phyloP scores from a whole-genome alignment of 2,329 filamentous ascomycete genomes.

The Pyricularia sp. region DNA sequence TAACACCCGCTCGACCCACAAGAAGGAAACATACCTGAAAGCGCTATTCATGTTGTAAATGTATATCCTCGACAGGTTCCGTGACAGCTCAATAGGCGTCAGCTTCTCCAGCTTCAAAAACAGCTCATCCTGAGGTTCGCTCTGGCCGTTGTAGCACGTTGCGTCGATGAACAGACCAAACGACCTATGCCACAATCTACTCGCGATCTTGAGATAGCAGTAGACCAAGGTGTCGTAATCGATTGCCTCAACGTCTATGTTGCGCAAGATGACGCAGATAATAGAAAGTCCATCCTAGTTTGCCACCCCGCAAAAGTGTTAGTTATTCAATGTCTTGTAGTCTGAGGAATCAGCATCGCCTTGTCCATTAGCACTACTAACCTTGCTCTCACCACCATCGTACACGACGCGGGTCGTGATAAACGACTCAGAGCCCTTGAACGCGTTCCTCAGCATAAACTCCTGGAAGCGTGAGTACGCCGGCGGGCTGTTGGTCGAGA shows the following conservation, averaged over 20 bases:
- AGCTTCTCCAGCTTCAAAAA: constrained; percentile 55
- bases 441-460: constrained; percentile 63
- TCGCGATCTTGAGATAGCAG: constrained; percentile 63
- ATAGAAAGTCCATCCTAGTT: constrained; percentile 54
- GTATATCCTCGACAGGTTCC: constrained; percentile 52
- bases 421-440: constrained; percentile 55
- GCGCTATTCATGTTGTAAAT: constrained; percentile 68
- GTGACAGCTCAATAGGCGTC: constrained; percentile 50
- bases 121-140: constrained; percentile 55
- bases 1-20: neutral
- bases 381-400: constrained; percentile 62
- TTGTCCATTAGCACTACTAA: constrained; percentile 14
- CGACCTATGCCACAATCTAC: constrained; percentile 59
- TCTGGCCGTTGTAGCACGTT: constrained; percentile 60
- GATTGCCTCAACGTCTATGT: constrained; percentile 56
- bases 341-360: neutral
- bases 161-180: constrained; percentile 61
- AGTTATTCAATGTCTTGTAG: neutral
- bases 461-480: constrained; percentile 61
- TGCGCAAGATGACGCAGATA: constrained; percentile 58
- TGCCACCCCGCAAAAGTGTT: neutral
- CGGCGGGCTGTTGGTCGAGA: constrained; percentile 53
- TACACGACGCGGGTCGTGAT: constrained; percentile 57
- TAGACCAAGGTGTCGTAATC: constrained; percentile 59
- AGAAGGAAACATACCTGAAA: constrained; percentile 39